Percentiles rank a stretch among this genome's conserved stretches.
These are phyloP conservation scores for Saccharomycopsis capsularis DNA, from an alignment of 805 yeast species.

Conservation along the genomic window DNA sequence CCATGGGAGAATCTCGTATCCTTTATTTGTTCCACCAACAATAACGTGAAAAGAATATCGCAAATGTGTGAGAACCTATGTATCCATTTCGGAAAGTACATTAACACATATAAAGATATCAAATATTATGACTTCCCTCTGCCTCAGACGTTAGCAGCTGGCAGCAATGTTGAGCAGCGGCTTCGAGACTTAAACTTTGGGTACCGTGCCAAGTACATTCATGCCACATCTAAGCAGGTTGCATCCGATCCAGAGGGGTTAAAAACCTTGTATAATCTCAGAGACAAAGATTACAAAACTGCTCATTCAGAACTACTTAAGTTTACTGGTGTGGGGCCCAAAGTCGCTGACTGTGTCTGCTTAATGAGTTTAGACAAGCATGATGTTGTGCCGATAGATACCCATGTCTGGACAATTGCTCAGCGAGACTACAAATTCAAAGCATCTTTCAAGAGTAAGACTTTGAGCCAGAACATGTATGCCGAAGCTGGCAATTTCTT, in stretches of 20 bases:
- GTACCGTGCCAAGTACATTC: conserved; percentile 83
- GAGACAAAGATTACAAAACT: conserved; percentile 40
- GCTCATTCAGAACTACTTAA: conserved; percentile 55
- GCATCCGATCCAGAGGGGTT: conserved; percentile 27
- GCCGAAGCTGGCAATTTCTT: conserved; percentile 53
- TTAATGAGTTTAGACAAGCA: conserved; percentile 85
- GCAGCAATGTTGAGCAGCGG: conserved; percentile 36
- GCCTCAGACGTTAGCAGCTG: conserved; percentile 42
- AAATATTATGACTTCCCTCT: conserved; percentile 69
- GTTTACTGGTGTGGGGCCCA: conserved; percentile 90
- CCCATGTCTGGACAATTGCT: conserved; percentile 90
- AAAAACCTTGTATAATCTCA: conserved; percentile 34
- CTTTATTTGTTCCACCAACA: conserved; percentile 93
- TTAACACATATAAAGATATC: conserved; percentile 47
- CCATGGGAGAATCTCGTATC: conserved; percentile 95
- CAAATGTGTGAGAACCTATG: conserved; percentile 85
- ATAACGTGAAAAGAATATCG: conserved; percentile 87
- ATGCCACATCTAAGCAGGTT: conserved; percentile 62
- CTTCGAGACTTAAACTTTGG: conserved; percentile 62
- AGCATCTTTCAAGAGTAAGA: conserved; percentile 29
- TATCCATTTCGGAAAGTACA: conserved; percentile 54
- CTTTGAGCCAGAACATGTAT: conserved; percentile 47
- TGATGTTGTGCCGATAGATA: conserved; percentile 89
- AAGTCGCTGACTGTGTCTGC: conserved; percentile 95
- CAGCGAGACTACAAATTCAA: conserved; percentile 66